Evolutionary conservation across 176 grass and related monocot species (phyloP), one percentile per base, ranked within the genome.

Genomic region (Elaeis guineensis): DNA sequence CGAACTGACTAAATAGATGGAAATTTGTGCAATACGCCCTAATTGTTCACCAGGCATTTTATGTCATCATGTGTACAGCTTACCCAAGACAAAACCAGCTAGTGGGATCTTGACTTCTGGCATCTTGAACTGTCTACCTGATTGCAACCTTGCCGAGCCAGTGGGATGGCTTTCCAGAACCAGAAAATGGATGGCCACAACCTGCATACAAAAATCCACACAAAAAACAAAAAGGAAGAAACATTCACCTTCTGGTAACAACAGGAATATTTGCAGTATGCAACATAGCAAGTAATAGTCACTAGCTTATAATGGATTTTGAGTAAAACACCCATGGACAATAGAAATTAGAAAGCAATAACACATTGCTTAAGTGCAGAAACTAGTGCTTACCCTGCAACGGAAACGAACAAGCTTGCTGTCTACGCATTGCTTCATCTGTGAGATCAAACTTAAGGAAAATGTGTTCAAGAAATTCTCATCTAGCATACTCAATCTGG

Each of bases 81-180:
- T 85, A 92, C 87, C 93, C 72, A 97, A 63, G 72, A 97, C 59
- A 81, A 97, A 91, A 19, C 84, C 66, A 69, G 81, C 87, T 67
- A 78, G 57, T 24, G 32, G 73, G 50, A 98, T 84, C 66, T 85
- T 83, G 67, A 79, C 57, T 48, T 70, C 63, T 67, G 44, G 63
- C 61, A 69, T 58, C 63, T 69, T 65, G 49, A 61, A 17, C 16
- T 19, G 67, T 19, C 66, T 60, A 30, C 14, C 59, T 20, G 49
- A 50, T 82, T 77, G 51, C 52, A 64, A 22, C 39, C 18, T 57
- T 50, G 58, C 55, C 2, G 60, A 19, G n/a, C 56, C 72, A 83
- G 54, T 50, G 23, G 32, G 25, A 76, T n/a, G 63, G 64, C 56
- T 88, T 21, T 89, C 71, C 64, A 98, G 83, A 24, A 85, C 55